Base-by-base conservation (phyloP, 257 asterid species). In the Verbena officinalis region DNA sequence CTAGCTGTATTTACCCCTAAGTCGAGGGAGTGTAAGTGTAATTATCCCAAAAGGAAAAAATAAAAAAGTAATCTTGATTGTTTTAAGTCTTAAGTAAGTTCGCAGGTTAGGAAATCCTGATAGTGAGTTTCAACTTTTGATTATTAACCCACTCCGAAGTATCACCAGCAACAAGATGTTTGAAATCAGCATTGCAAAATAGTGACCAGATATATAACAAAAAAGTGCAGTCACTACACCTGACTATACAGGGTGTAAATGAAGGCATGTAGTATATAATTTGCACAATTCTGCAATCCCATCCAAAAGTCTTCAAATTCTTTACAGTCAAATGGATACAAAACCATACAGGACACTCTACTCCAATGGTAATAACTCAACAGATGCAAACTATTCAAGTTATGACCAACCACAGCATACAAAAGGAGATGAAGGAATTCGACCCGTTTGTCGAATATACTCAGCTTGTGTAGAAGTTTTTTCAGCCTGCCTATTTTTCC, bases 341-440 rank as follows among this genome's bases (percentile, higher is more conserved):
- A 27, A 27, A 27, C 5, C 33, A 43, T 24, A 34, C n/a, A n/a
- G n/a, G n/a, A n/a, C n/a, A n/a, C n/a, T n/a, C n/a, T n/a, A n/a
- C n/a, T n/a, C n/a, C n/a, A n/a, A n/a, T n/a, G n/a, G 22, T 31
- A 27, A 13, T 9, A 39, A 57, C 63, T 34, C 15, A 55, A 58
- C 60, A 51, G 5, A 54, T 12, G 45, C 57, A 20, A 66, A 55
- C 56, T 57, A 23, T 63, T 40, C 56, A 51, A 44, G 65, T 70
- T 73, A 87, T 13, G 76, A 78, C 99, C 96, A 94, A 15, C 96
- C 96, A 65, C 97, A 94, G 75, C 97, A 94, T 63, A 73, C 31
- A 62, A 83, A 85, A 31, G 81, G 73, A 31, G 85, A 75, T 0
- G 95, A 79, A 20, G 97, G 99, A 50, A 90, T 78, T 55, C 87